Evolutionary conservation across 2,329 filamentous ascomycete species (phyloP), one percentile per base, ranked within the genome.

Genomic region (Epichloe gansuensis): DNA sequence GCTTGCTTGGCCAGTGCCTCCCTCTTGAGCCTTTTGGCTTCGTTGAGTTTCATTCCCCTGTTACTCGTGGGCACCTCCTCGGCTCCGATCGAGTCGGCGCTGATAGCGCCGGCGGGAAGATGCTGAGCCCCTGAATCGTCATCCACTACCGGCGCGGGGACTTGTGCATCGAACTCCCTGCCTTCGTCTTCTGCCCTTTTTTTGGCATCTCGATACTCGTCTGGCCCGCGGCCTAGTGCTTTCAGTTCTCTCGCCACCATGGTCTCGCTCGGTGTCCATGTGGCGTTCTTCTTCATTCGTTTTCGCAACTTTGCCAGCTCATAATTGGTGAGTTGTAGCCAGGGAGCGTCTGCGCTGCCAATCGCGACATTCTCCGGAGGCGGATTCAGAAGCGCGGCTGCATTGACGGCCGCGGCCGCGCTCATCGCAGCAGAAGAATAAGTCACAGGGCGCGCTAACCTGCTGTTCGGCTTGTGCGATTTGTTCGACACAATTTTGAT

Each of bases 281-380:
- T 83, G 0, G 87, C 85, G 61, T 93, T 93, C 74, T 93, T 93
- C 76, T 93, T 93, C 87, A 93, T 93, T 17, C 85, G 77, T 68
- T 93, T 93, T 54, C 87, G 75, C 7, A 93, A 73, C 56, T 81
- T 77, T 1, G 81, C 81, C 46, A 85, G 71, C 62, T 85, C 82
- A 56, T 78, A 84, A 15, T 74, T 71, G 6, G 81, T 84, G 39
- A 85, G 71, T 58, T 80, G 80, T 25, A 84, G 70, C 82, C 82
- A 85, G 0, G 82, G 82, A 11, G 78, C 76, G 59, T 84, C 76
- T 3, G 71, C 60, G 51, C 78, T 81, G 31, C 81, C 81, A 13
- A 76, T 67, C 2, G 78, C 71, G 2, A 78, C 78, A 55, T 82
- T 75, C 31, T 78, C 74, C 0, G 81, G 80, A 1, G 81, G 80